A percentile compares a stretch with the other conserved stretches of the same genome.
phyloP scores from a whole-genome alignment of 805 yeast species.

The Millerozyma acaciae region DNA sequence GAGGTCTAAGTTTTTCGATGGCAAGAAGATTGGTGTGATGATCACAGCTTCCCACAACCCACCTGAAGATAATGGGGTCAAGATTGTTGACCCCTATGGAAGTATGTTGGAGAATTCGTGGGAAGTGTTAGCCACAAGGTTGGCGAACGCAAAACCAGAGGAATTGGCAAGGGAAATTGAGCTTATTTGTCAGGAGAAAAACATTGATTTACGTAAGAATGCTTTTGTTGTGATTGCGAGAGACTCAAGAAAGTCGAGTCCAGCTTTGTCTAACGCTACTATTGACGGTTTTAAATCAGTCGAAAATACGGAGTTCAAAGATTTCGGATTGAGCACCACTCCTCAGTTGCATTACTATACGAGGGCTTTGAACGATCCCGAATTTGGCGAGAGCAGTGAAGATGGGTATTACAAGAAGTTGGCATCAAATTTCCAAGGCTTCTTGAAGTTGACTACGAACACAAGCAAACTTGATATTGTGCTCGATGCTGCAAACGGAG shows the following conservation, averaged over 20 bases:
- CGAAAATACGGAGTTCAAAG: constrained; percentile 39
- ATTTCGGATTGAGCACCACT: constrained; percentile 77
- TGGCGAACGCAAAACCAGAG: constrained; percentile 65
- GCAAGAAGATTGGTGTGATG: constrained; percentile 88
- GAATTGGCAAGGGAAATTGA: constrained; percentile 40
- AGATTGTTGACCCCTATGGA: constrained; percentile 90
- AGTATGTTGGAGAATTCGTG: constrained; percentile 81
- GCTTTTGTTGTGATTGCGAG: constrained; percentile 66
- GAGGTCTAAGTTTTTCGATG: constrained; percentile 67
- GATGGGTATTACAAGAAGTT: constrained; percentile 68
- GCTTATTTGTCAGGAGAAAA: constrained; percentile 34
- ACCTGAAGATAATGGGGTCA: constrained; percentile 86
- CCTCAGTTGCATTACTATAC: constrained; percentile 92
- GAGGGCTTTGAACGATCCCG: constrained; percentile 61
- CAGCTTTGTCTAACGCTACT: constrained; percentile 53
- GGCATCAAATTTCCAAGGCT: constrained; percentile 46
- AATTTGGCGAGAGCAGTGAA: constrained; percentile 61
- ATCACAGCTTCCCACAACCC: constrained; percentile 95
- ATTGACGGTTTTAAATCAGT: constrained; percentile 56
- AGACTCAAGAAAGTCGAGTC: constrained; percentile 87
- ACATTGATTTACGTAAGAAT: constrained; percentile 42
- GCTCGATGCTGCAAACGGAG: constrained; percentile 95
- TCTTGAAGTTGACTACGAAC: constrained; percentile 28
- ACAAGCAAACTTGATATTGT: constrained; percentile 42
- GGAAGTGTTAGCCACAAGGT: constrained; percentile 76